phyloP scores from a whole-genome alignment of 441 rosid species.

The Gossypium schwendimanii region DNA sequence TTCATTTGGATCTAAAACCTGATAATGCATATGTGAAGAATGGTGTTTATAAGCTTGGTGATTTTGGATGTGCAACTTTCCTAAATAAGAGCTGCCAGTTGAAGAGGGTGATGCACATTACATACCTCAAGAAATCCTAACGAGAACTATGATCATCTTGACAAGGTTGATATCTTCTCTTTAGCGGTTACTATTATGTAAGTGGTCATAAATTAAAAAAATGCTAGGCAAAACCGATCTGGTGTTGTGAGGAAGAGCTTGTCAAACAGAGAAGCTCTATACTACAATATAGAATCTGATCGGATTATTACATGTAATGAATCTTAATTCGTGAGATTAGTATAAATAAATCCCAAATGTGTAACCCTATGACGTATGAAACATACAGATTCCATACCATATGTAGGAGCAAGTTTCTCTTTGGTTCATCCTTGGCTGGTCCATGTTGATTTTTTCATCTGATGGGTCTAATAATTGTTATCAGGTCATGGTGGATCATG shows the following conservation, averaged over 20 bases:
- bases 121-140: slow-evolving; percentile 93
- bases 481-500: slow-evolving; percentile 74
- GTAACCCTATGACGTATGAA: neutral
- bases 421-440: no score
- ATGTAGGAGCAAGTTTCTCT: neutral
- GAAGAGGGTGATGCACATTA: slow-evolving; percentile 98
- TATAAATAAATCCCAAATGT: neutral
- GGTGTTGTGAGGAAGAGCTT: neutral
- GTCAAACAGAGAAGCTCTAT: neutral
- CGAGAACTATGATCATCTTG: slow-evolving; percentile 69
- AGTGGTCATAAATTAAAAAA: neutral
- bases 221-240: neutral
- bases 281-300: neutral
- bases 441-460: slow-evolving; percentile 4
- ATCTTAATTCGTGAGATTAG: neutral
- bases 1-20: slow-evolving; percentile 89
- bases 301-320: neutral
- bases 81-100: slow-evolving; percentile 68
- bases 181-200: slow-evolving; percentile 48
- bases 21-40: slow-evolving; percentile 82
- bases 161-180: slow-evolving; percentile 87
- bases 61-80: slow-evolving; percentile 88
- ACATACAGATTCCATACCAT: no score
- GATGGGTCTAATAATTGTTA: slow-evolving; percentile 14
- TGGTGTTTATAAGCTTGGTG: slow-evolving; percentile 79